Evolutionary conservation across 257 asterid species (phyloP).

Genomic region (Solanum phureja): DNA sequence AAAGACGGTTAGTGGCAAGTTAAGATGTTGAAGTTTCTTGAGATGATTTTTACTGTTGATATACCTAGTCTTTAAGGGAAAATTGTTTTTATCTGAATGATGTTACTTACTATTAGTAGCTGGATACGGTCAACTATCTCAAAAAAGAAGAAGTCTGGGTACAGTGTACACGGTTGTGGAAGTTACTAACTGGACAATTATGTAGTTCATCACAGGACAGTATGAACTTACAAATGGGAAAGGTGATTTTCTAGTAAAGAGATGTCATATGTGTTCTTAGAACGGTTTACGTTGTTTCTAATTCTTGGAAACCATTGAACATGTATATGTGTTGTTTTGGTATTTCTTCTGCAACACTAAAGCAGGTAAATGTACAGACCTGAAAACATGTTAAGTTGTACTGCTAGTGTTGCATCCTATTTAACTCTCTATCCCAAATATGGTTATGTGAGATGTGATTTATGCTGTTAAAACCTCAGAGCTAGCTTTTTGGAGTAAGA

Average conservation of each 20-base stretch:
- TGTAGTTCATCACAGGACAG: not conserved
- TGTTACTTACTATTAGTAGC: not conserved
- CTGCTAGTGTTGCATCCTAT: not conserved
- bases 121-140: not conserved
- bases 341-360: not conserved
- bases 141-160: not conserved
- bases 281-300: not conserved
- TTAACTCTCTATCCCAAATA: not conserved
- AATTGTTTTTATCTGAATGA: not conserved
- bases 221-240: not conserved
- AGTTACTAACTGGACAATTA: not conserved
- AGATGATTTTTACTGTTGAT: not conserved
- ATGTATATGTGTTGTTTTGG: not conserved
- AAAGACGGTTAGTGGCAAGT: not conserved
- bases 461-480: slow-evolving; percentile 29
- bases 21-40: not conserved
- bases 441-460: slow-evolving; percentile 24
- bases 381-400: not conserved
- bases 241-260: not conserved
- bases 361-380: not conserved
- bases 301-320: not conserved
- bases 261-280: not conserved
- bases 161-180: not conserved
- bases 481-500: slow-evolving; percentile 31
- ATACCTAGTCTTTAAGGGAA: not conserved